Conservation (phyloP, 306 rosid genomes). For the Inga oerstediana region DNA sequence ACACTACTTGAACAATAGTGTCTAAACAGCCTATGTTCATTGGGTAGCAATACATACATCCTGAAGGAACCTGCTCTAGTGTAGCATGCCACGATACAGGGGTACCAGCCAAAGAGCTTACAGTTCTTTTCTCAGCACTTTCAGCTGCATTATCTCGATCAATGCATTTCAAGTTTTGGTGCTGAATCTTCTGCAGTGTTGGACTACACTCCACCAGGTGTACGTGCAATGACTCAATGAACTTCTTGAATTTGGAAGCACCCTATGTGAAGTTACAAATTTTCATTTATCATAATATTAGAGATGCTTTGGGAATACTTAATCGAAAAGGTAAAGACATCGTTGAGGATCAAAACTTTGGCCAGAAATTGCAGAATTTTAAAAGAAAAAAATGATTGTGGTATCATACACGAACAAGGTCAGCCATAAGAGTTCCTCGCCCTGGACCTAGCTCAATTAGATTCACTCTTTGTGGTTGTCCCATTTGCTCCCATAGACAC, state of each 20-base stretch:
- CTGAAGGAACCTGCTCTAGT: slow-evolving; percentile 88
- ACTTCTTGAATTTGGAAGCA: slow-evolving; percentile 70
- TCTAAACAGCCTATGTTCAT: slow-evolving; percentile 21
- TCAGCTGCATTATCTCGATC: slow-evolving; percentile 53
- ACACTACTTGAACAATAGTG: not conserved
- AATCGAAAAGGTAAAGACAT: slow-evolving; percentile 19
- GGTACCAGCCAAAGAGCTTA: slow-evolving; percentile 67
- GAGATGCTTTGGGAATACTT: not conserved
- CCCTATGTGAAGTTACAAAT: slow-evolving; percentile 57
- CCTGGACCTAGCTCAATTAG: slow-evolving; percentile 93
- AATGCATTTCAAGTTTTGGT: slow-evolving; percentile 68
- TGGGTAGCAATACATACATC: slow-evolving; percentile 62
- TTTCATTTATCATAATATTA: not conserved
- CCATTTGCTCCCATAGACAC: slow-evolving; percentile 99
- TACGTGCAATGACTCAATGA: slow-evolving; percentile 66
- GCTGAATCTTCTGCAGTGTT: slow-evolving; percentile 78
- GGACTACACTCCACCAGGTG: slow-evolving; percentile 97
- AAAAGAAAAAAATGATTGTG: not conserved
- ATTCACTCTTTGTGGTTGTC: slow-evolving; percentile 70
- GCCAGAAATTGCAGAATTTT: not conserved
- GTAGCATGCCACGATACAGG: slow-evolving; percentile 95
- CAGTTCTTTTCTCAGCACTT: slow-evolving; percentile 44
- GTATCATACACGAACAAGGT: slow-evolving; percentile 77
- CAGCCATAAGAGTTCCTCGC: slow-evolving; percentile 94
- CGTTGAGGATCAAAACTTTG: not conserved